Percentiles rank a stretch among this genome's conserved stretches.
Conservation (phyloP, 2,329 filamentous ascomycete genomes). For the Pyrenophora teres region DNA sequence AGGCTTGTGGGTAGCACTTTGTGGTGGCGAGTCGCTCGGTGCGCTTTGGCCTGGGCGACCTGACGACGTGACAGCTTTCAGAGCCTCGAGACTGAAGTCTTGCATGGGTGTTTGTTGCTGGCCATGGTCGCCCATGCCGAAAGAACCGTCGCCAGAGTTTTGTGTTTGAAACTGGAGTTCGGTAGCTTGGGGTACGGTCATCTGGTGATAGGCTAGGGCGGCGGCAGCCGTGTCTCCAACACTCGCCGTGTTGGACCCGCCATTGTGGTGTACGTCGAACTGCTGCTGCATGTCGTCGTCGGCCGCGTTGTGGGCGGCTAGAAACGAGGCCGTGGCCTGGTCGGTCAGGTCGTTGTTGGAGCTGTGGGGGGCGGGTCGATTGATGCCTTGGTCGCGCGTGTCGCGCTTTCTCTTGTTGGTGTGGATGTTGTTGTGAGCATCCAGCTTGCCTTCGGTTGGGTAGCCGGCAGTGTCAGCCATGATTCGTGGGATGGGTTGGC, state of each 20-base stretch:
- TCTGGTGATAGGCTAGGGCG: conserved; percentile 57
- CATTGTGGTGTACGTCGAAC: conserved; percentile 57
- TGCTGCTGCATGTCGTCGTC: conserved; percentile 51
- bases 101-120: conserved; percentile 46
- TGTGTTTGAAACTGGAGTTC: conserved; percentile 58
- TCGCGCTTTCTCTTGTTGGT: conserved; percentile 55
- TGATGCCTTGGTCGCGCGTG: conserved; percentile 50
- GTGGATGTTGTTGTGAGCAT: conserved; percentile 37
- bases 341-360: conserved; percentile 44
- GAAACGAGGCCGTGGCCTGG: conserved; percentile 46
- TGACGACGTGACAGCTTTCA: conserved; percentile 55
- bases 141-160: conserved; percentile 51
- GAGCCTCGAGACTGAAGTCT: conserved; percentile 54
- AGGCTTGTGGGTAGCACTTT: conserved; percentile 64
- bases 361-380: conserved; percentile 43
- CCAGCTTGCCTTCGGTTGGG: conserved; percentile 44
- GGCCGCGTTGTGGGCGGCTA: conserved; percentile 48
- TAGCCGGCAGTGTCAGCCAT: conserved; percentile 49
- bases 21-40: conserved; percentile 44
- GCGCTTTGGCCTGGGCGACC: conserved; percentile 51
- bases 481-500: neutral
- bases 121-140: conserved; percentile 52
- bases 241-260: conserved; percentile 55
- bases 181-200: conserved; percentile 62
- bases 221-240: conserved; percentile 66